Conservation (phyloP, 768 basidiomycete species). For the Termitomyces heimii region DNA sequence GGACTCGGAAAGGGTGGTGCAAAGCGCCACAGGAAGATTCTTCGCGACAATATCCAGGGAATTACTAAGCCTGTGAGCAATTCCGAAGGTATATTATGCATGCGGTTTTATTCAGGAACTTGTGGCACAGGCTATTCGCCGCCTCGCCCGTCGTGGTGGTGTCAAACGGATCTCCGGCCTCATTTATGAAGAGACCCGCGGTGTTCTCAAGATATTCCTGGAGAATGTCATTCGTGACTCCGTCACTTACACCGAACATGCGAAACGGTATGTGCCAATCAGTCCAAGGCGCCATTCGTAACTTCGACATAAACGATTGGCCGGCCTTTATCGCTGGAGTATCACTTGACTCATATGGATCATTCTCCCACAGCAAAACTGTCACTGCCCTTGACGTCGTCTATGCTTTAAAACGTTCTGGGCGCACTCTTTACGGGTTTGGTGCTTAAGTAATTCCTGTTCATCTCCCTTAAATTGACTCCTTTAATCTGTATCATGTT, state of each 20-base stretch:
- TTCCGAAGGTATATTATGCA: background rate
- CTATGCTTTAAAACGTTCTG: conserved; percentile 68
- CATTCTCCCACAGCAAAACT: conserved; percentile 47
- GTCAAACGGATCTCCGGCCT: conserved; percentile 75
- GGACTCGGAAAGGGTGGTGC: conserved; percentile 78
- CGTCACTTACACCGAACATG: conserved; percentile 88
- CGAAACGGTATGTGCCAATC: conserved; percentile 54
- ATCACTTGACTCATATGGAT: conserved; percentile 5
- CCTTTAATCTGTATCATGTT: background rate
- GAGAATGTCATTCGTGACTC: conserved; percentile 42
- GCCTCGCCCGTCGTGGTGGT: conserved; percentile 81
- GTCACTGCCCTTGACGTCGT: conserved; percentile 86
- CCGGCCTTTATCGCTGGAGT: background rate
- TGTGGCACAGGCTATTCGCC: conserved; percentile 65
- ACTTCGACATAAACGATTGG: background rate
- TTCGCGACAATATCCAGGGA: conserved; percentile 81
- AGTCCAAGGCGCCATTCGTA: background rate
- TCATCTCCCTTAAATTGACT: background rate
- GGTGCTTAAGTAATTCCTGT: conserved; percentile 44
- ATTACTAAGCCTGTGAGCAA: conserved; percentile 13
- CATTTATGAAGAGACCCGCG: conserved; percentile 80
- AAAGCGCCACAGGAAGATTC: conserved; percentile 77
- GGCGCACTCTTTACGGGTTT: conserved; percentile 79
- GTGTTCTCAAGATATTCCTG: conserved; percentile 70
- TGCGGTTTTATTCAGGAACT: conserved; percentile 8